These are phyloP conservation scores for Westerdykella ornata DNA, from an alignment of 2,329 filamentous ascomycete species.

Conservation along the genomic window DNA sequence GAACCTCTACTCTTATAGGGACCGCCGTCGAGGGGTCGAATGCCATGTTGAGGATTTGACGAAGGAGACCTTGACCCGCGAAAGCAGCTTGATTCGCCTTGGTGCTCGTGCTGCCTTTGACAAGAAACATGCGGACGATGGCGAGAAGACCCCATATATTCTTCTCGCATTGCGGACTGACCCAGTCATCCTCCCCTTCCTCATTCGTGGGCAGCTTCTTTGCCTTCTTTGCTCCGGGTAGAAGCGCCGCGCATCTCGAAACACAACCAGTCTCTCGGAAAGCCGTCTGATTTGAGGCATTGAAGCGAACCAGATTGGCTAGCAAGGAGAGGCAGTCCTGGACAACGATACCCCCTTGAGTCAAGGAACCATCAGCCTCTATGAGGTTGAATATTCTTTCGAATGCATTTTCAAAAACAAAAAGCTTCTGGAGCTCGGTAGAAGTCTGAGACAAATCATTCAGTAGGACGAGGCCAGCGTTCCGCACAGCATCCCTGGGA, in stretches of 20 bases:
- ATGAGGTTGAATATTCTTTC: slow-evolving; percentile 80
- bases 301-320: slow-evolving; percentile 80
- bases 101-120: slow-evolving; percentile 72
- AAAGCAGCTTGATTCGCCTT: slow-evolving; percentile 78
- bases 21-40: slow-evolving; percentile 68
- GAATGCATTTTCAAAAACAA: slow-evolving; percentile 92
- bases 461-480: slow-evolving; percentile 79
- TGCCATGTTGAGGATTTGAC: slow-evolving; percentile 72
- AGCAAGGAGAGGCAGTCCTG: slow-evolving; percentile 90
- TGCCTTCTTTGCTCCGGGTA: slow-evolving; percentile 55
- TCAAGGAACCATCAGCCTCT: slow-evolving; percentile 70
- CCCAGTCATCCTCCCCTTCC: slow-evolving; percentile 62
- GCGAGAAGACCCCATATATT: slow-evolving; percentile 87
- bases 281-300: slow-evolving; percentile 85
- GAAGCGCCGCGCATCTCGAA: slow-evolving; percentile 60
- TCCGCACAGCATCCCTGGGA: slow-evolving; percentile 75
- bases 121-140: slow-evolving; percentile 78
- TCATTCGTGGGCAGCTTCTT: slow-evolving; percentile 49
- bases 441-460: slow-evolving; percentile 84
- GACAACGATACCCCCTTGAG: slow-evolving; percentile 75
- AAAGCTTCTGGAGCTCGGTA: slow-evolving; percentile 84
- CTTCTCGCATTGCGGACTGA: slow-evolving; percentile 70
- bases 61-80: slow-evolving; percentile 73
- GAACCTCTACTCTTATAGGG: slow-evolving; percentile 73
- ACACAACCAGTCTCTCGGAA: slow-evolving; percentile 89